Percentiles rank a stretch among this genome's conserved stretches.
phyloP scores from a whole-genome alignment of 202 grass and related monocot genomes.

The Eragrostis tef region DNA sequence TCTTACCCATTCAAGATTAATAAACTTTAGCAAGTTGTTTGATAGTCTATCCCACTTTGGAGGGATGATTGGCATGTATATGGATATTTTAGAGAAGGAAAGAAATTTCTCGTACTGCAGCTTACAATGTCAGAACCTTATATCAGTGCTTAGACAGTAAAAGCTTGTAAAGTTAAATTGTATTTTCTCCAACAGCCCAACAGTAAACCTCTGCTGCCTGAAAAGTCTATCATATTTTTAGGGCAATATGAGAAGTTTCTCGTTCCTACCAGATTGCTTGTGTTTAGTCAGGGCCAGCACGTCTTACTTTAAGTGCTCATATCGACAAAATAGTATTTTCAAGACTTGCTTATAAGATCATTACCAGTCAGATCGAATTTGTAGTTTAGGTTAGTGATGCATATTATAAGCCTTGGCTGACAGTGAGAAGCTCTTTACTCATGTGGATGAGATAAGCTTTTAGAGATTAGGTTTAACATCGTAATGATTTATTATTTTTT shows the following conservation, averaged over 20 bases:
- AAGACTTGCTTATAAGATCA: background rate
- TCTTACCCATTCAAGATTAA: conserved; percentile 24
- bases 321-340: background rate
- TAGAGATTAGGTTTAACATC: background rate
- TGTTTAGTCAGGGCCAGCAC: background rate
- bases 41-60: too few relatives aligned
- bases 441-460: background rate
- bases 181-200: background rate
- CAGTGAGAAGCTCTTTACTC: background rate
- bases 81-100: background rate
- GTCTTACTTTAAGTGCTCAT: background rate
- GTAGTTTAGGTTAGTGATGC: conserved; percentile 4
- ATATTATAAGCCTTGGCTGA: background rate
- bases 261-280: background rate
- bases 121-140: background rate
- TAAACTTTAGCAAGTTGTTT: background rate
- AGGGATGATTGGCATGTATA: background rate
- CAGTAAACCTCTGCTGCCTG: background rate
- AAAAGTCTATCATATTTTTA: background rate
- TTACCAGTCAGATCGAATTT: background rate
- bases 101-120: background rate
- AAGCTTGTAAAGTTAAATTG: background rate
- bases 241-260: background rate
- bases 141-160: background rate
- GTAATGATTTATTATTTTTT: background rate